Conservation (phyloP, 805 yeast genomes). For the Metschnikowia hibisci region DNA sequence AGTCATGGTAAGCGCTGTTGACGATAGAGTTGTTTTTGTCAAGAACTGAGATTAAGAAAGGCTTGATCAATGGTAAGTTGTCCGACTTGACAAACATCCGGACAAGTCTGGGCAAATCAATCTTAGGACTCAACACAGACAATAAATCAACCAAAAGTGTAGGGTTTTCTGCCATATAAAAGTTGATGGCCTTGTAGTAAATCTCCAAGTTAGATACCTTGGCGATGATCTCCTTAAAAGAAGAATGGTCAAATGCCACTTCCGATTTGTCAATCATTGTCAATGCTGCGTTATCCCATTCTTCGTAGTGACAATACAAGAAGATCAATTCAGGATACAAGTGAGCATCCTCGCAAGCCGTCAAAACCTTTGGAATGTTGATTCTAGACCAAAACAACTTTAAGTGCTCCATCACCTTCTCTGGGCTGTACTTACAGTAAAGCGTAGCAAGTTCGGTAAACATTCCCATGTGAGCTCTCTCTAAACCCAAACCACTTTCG, state of each 20-base stretch:
- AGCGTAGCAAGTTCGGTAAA: slow-evolving; percentile 91
- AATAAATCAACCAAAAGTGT: slow-evolving; percentile 82
- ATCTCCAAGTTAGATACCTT: slow-evolving; percentile 95
- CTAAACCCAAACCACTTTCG: slow-evolving; percentile 93
- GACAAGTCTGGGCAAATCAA: slow-evolving; percentile 92
- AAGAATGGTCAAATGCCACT: slow-evolving; percentile 86
- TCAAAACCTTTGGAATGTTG: slow-evolving; percentile 94
- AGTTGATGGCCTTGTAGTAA: slow-evolving; percentile 94
- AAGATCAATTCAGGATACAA: slow-evolving; percentile 95
- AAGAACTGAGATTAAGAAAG: slow-evolving; percentile 88
- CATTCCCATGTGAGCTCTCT: slow-evolving; percentile 99
- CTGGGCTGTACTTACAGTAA: slow-evolving; percentile 87
- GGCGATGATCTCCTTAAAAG: slow-evolving; percentile 91
- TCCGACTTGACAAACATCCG: slow-evolving; percentile 92
- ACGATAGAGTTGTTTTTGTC: slow-evolving; percentile 87
- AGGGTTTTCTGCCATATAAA: slow-evolving; percentile 90
- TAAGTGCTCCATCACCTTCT: slow-evolving; percentile 91
- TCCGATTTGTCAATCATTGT: slow-evolving; percentile 95
- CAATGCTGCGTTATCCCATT: slow-evolving; percentile 97
- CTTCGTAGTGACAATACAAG: slow-evolving; percentile 96
- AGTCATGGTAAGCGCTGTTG: slow-evolving; percentile 91
- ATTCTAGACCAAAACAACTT: slow-evolving; percentile 97
- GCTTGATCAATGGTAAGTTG: slow-evolving; percentile 92
- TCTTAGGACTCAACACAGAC: slow-evolving; percentile 77
- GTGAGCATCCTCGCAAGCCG: slow-evolving; percentile 90